Evolutionary conservation across 345 rosid species (phyloP).

Genomic region (Hibiscus mutabilis): DNA sequence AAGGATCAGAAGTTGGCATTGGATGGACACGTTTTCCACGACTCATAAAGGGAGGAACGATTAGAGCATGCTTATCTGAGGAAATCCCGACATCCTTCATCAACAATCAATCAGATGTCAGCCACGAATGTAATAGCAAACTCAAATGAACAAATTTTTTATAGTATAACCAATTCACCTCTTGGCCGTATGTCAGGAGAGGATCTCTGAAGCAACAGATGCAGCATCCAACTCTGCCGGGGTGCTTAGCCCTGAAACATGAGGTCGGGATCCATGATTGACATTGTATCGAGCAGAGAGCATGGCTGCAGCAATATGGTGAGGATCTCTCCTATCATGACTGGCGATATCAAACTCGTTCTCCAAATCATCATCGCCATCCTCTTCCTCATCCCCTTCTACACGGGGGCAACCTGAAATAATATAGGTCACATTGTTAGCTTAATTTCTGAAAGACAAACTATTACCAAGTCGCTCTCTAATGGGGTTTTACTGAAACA

Average conservation of each 20-base stretch:
- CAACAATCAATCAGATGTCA: conserved; percentile 1
- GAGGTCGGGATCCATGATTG: conserved; percentile 30
- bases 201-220: conserved; percentile 52
- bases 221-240: conserved; percentile 50
- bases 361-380: conserved; percentile 54
- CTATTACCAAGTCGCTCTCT: not conserved
- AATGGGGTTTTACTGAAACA: not conserved
- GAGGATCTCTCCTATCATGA: conserved; percentile 33
- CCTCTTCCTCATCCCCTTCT: conserved; percentile 74
- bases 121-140: not conserved
- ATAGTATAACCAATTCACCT: conserved; percentile 36
- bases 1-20: conserved; percentile 42
- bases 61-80: conserved; percentile 71
- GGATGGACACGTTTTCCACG: conserved; percentile 50
- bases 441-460: not conserved
- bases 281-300: conserved; percentile 43
- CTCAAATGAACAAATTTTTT: not conserved
- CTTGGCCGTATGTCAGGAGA: conserved; percentile 56
- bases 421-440: conserved; percentile 11
- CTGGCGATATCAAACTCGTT: conserved; percentile 38
- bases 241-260: conserved; percentile 25
- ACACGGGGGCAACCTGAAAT: conserved; percentile 53
- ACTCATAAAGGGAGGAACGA: conserved; percentile 56
- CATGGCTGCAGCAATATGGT: conserved; percentile 38
- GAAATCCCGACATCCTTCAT: conserved; percentile 63